Base-by-base conservation (phyloP, 2,329 filamentous ascomycete species). In the Xylaria sp. region DNA sequence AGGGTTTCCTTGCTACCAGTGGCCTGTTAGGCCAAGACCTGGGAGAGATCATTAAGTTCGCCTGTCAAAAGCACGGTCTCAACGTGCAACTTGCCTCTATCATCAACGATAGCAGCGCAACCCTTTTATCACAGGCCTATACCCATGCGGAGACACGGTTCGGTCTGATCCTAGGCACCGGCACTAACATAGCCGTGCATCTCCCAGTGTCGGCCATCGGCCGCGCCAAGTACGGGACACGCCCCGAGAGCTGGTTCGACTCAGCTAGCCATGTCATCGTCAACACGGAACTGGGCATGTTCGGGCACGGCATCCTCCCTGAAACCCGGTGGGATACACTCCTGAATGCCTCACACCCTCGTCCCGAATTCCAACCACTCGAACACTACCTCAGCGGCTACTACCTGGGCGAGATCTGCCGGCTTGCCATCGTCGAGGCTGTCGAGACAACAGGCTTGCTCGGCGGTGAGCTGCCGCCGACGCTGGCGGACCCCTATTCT, bases 251-350 rank as follows among this genome's bases (percentile, higher is more conserved):
- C 39, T 91, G 89, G 89, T 87, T 88, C 73, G 82, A 86, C 25
- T 81, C 82, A 23, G 89, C 88, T 4, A 86, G 83, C 66, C 87
- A 91, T 72, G 88, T 91, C 66, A 87, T 91, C 68, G 85, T 91
- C 73, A 91, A 91, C 77, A 91, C 89, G 0, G 89, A 91, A 77
- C 78, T 91, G 41, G 86, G 89, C 73, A 91, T 91, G 89, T 91
- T 90, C 75, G 89, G 89, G 15, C 80, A 83, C 60, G 85, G 81
- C 66, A 83, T 90, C 58, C 79, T 91, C 31, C 88, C 89, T 7
- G 73, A 87, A 64, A 91, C 89, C 3, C 84, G 83, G 71, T 92
- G 89, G 89, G 90, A 92, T 71, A 77, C 79, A 20, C 76, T 80
- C 5, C 79, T 92, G 15, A 85, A 86, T 55, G 81, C 81, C 1